Conservation (phyloP, 192 early-diverging fungal species). For the Entomortierella lignicola region DNA sequence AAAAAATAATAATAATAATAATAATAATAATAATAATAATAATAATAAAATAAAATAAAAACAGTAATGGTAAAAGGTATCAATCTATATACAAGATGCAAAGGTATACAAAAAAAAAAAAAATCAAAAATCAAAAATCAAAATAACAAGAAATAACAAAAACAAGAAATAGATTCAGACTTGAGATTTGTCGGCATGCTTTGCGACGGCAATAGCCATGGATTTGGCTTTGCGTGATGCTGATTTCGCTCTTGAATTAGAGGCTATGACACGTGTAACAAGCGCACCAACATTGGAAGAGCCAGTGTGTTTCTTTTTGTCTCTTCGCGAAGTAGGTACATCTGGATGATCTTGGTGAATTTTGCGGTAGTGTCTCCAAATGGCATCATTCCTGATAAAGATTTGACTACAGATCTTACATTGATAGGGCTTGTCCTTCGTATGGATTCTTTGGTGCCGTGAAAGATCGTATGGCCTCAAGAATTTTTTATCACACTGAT, state of each 20-base stretch:
- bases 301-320: constrained; percentile 3
- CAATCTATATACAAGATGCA: no score
- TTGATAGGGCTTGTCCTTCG: constrained; percentile 75
- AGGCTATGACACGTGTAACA: neutral
- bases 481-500: constrained; percentile 11
- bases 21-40: no score
- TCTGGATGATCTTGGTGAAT: constrained; percentile 35
- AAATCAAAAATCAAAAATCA: no score
- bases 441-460: constrained; percentile 82
- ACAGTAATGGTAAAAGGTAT: no score
- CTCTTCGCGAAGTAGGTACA: constrained; percentile 26
- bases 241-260: neutral
- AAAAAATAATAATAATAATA: no score
- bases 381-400: constrained; percentile 83
- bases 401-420: constrained; percentile 73
- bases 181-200: neutral
- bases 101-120: no score
- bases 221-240: neutral
- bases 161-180: no score
- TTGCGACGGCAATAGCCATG: neutral
- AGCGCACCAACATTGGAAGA: neutral
- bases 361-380: constrained; percentile 79
- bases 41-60: no score
- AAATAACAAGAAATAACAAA: no score
- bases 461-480: constrained; percentile 69